Percentiles rank a stretch among this genome's conserved stretches.
phyloP scores from a whole-genome alignment of 2,329 filamentous ascomycete genomes.

The Diaporthe humulicola region DNA sequence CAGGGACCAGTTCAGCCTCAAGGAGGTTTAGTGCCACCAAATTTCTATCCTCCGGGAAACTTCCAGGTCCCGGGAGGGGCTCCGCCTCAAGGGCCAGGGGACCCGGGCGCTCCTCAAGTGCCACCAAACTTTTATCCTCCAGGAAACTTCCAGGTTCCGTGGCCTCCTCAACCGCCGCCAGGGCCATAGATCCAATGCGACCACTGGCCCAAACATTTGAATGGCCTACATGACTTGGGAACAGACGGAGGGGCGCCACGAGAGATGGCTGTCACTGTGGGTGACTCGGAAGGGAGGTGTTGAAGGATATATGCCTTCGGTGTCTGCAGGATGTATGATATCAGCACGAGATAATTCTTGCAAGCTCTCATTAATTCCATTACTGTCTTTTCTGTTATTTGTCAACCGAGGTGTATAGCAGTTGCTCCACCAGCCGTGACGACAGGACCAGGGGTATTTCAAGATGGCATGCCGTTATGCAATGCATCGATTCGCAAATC shows the following conservation, averaged over 20 bases:
- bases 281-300: background rate
- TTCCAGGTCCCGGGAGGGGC: background rate
- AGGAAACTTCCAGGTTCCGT: background rate
- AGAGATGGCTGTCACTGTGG: background rate
- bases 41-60: too few species aligned
- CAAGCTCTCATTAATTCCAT: background rate
- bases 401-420: background rate
- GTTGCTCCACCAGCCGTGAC: background rate
- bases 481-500: background rate
- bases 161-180: background rate
- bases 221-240: background rate
- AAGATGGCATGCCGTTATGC: constrained; percentile 25
- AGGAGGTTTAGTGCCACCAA: background rate
- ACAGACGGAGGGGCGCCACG: background rate
- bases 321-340: constrained; percentile 3
- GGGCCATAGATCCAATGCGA: background rate
- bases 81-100: background rate
- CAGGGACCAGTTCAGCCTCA: background rate
- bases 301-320: background rate
- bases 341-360: background rate
- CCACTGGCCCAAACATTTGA: too few species aligned
- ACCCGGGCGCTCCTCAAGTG: background rate
- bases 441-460: constrained; percentile 22
- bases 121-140: too few species aligned
- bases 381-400: background rate